Evolutionary conservation across 1,284 basidiomycete genomes (phyloP), one percentile per base, ranked within the genome.

Genomic region (Rhodotorula mucilaginosa): DNA sequence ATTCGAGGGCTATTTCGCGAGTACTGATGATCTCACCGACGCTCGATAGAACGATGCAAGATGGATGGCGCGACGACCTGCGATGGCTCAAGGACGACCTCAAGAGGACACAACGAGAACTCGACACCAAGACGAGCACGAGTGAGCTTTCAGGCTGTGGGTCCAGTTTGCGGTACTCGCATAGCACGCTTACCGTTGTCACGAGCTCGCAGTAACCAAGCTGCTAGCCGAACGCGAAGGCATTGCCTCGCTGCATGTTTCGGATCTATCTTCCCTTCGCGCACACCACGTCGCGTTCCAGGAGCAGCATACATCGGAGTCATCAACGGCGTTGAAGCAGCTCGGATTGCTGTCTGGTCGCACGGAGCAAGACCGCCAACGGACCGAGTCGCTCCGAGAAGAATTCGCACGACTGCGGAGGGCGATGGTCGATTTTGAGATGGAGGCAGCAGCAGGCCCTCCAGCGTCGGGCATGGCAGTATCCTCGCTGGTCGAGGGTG

Each of bases 21-120:
- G 21, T 6, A 46, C n/a, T 47, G 13, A 10, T 15, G 19, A 7
- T 2, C 5, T 15, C 23, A 2, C 3, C 15, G 6, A 1, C 10
- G 21, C 13, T 5, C 5, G 21, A 34, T 48, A 72, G 64, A 10
- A 51, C 64, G 7, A 72, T 76, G 74, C 34, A 60, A 5, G 61
- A 69, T 0, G 74, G 72, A 3, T 76, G 71, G 67, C 66, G 65
- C n/a, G 48, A 61, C 13, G 74, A 76, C 26, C 52, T 76, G 21
- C 69, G 65, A 3, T 74, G 72, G 70, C 58, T 76, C 26, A 66
- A 67, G 29, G 49, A 58, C 5, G 72, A 71, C 23, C 31, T 76
- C 18, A 44, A 44, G 10, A 68, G 66, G 31, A 51, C 61, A 16
- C 64, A 76, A 60, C 63, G 65, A 5, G 67, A 69, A 21, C 56